Percentiles rank a stretch among this genome's conserved stretches.
phyloP scores from a whole-genome alignment of 1,284 basidiomycete species.

The Jaminaea rosea region DNA sequence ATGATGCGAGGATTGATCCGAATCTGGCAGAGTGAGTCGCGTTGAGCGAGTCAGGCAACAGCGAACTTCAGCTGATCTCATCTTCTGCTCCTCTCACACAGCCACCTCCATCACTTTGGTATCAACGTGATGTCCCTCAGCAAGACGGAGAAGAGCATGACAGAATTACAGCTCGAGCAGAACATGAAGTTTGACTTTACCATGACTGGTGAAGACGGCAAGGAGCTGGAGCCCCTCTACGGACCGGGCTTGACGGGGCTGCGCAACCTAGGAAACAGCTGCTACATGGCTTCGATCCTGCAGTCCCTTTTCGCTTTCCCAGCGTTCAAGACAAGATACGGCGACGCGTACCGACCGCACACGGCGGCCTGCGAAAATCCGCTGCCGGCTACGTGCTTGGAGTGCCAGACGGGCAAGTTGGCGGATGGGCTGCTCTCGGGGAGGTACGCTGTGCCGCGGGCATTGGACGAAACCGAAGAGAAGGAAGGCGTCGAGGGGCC shows the following conservation, averaged over 20 bases:
- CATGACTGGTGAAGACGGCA: constrained; percentile 79
- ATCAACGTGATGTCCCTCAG: constrained; percentile 73
- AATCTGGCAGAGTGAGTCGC: constrained; percentile 60
- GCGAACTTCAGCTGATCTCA: no score
- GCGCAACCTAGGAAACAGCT: constrained; percentile 89
- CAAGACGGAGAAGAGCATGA: constrained; percentile 96
- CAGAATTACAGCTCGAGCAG: constrained; percentile 93
- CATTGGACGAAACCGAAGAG: constrained; percentile 5
- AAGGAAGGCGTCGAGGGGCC: constrained; percentile 7
- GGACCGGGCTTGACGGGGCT: constrained; percentile 83
- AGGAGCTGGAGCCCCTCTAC: constrained; percentile 76
- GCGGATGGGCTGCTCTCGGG: constrained; percentile 87
- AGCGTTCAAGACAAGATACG: constrained; percentile 68
- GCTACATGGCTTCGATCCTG: constrained; percentile 91
- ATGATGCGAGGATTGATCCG: constrained; percentile 76
- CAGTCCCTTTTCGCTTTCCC: constrained; percentile 78
- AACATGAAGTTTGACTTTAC: constrained; percentile 93
- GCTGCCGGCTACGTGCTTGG: constrained; percentile 73
- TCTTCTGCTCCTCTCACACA: no score
- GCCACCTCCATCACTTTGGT: constrained; percentile 76
- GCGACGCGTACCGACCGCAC: constrained; percentile 56
- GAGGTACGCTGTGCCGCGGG: constrained; percentile 67
- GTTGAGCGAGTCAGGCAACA: no score
- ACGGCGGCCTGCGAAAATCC: constrained; percentile 60
- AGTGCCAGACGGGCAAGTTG: constrained; percentile 89